Conservation (phyloP, 805 yeast genomes). For the Teunomyces atbi region DNA sequence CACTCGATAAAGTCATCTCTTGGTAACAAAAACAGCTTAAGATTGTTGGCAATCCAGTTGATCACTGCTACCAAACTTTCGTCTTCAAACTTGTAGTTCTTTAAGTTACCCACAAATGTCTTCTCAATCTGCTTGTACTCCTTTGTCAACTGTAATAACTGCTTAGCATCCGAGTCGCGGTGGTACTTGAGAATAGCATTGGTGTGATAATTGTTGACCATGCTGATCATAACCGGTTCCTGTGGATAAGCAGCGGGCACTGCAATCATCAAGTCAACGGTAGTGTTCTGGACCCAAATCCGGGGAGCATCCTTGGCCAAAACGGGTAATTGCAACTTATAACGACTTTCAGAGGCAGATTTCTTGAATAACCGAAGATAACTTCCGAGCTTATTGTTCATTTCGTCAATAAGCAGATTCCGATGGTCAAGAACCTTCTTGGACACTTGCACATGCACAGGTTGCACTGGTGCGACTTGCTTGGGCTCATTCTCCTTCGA, state of each 20-base stretch:
- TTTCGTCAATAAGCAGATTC: slow-evolving; percentile 20
- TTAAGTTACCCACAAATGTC: slow-evolving; percentile 24
- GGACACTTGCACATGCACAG: slow-evolving; percentile 3
- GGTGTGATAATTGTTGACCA: slow-evolving; percentile 31
- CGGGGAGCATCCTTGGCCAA: slow-evolving; percentile 21
- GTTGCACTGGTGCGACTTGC: background rate
- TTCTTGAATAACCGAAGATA: slow-evolving; percentile 14
- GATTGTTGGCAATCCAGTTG: slow-evolving; percentile 32
- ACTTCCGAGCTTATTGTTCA: slow-evolving; percentile 26
- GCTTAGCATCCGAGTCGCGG: slow-evolving; percentile 11
- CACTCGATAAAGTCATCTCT: slow-evolving; percentile 5
- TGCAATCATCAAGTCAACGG: slow-evolving; percentile 29
- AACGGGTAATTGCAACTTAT: slow-evolving; percentile 33
- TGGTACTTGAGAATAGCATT: slow-evolving; percentile 26
- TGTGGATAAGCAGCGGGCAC: slow-evolving; percentile 37
- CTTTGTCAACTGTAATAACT: slow-evolving; percentile 15
- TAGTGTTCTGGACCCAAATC: slow-evolving; percentile 25
- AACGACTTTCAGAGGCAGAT: slow-evolving; percentile 21
- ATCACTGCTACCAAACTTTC: slow-evolving; percentile 23
- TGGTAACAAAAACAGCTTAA: slow-evolving; percentile 17
- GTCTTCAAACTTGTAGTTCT: slow-evolving; percentile 13
- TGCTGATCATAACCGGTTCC: slow-evolving; percentile 16
- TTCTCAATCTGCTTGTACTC: slow-evolving; percentile 28
- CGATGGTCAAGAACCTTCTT: slow-evolving; percentile 13
- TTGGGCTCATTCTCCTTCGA: slow-evolving; percentile 1